phyloP scores from a whole-genome alignment of 805 yeast species.

The Saccharomyces eubayanus region DNA sequence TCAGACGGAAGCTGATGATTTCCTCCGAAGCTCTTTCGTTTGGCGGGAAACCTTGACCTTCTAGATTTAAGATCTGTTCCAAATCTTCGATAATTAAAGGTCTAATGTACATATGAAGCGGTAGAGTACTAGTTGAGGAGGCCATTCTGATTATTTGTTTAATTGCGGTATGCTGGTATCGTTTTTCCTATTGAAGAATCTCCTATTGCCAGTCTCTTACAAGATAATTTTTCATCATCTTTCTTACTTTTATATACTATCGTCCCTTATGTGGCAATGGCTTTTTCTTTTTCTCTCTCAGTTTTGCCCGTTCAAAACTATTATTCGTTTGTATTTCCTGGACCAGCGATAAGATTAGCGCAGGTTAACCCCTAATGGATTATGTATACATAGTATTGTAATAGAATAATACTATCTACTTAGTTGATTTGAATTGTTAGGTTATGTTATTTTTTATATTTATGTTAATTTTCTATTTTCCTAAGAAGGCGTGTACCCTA shows the following conservation, averaged over 20 bases:
- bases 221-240: neutral
- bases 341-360: neutral
- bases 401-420: too few species aligned
- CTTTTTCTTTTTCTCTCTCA: neutral
- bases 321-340: neutral
- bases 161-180: neutral
- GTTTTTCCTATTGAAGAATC: neutral
- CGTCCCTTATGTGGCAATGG: neutral
- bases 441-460: too few species aligned
- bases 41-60: constrained; percentile 59
- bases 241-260: neutral
- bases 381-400: too few species aligned
- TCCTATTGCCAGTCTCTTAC: neutral
- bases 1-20: constrained; percentile 59
- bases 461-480: neutral
- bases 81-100: constrained; percentile 74
- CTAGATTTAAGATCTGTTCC: constrained; percentile 53
- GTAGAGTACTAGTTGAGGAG: constrained; percentile 36
- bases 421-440: too few species aligned
- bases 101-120: constrained; percentile 58
- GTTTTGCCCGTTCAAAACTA: neutral
- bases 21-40: constrained; percentile 62
- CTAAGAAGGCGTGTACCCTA: constrained; percentile 9
- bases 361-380: neutral
- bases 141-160: constrained; percentile 13